Conservation (phyloP, 2,329 filamentous ascomycete genomes). For the Aspergillus aculeatus region DNA sequence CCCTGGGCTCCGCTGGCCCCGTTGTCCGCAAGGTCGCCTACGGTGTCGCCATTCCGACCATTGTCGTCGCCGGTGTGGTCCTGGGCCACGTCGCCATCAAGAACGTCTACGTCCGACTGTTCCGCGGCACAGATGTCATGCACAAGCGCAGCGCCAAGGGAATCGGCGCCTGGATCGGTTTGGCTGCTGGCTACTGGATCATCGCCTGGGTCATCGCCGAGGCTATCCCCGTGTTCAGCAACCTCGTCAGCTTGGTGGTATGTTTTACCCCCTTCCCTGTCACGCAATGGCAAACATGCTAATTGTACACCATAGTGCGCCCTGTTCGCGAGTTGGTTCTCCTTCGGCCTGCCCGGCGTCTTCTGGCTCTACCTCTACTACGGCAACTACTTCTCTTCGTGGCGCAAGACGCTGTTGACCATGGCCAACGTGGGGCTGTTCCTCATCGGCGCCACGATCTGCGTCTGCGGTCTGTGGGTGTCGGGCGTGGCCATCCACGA, state of each 20-base stretch:
- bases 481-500: conserved; percentile 18
- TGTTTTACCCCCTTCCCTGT: not conserved
- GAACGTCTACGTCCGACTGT: conserved; percentile 64
- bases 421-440: conserved; percentile 10
- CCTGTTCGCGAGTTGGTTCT: conserved; percentile 16
- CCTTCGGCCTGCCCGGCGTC: conserved; percentile 14
- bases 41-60: conserved; percentile 67
- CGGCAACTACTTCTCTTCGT: conserved; percentile 10
- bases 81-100: conserved; percentile 66
- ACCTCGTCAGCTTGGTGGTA: conserved; percentile 60
- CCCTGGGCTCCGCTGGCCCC: conserved; percentile 60
- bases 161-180: conserved; percentile 58
- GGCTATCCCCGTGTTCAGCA: conserved; percentile 67
- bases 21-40: conserved; percentile 63
- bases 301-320: conserved; percentile 3
- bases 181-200: conserved; percentile 57
- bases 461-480: conserved; percentile 15
- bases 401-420: conserved; percentile 10
- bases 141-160: conserved; percentile 50
- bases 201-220: conserved; percentile 67
- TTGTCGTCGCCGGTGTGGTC: conserved; percentile 68
- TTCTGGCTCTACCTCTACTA: conserved; percentile 19
- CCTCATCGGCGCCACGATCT: conserved; percentile 13
- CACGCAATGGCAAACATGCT: not conserved
- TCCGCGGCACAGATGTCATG: conserved; percentile 57